Conservation (phyloP, 306 rosid genomes). For the Nissolia schottii region DNA sequence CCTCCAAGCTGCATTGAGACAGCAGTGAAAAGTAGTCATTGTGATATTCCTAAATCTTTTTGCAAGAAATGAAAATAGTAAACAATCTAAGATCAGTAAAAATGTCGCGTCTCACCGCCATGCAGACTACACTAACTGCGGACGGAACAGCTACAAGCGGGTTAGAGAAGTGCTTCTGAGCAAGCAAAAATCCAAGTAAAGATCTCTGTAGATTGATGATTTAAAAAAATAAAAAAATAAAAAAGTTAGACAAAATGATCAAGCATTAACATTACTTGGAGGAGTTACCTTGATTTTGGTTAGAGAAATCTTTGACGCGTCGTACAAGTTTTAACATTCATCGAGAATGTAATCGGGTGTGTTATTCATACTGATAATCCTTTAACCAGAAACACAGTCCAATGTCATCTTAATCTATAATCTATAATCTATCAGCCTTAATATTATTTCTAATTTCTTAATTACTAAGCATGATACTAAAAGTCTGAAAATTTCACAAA, state of each 20-base stretch:
- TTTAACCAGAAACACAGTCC: background rate
- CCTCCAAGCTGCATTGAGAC: slow-evolving; percentile 81
- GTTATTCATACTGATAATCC: background rate
- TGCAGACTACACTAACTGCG: slow-evolving; percentile 91
- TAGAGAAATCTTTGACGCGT: background rate
- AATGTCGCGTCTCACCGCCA: slow-evolving; percentile 65
- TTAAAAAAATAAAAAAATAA: background rate
- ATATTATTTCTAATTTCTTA: background rate
- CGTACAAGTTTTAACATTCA: background rate
- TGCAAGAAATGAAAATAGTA: background rate
- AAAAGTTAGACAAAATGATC: slow-evolving; percentile 4
- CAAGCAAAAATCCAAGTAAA: slow-evolving; percentile 90
- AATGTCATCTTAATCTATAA: background rate
- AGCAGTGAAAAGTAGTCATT: background rate
- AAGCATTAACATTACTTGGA: background rate
- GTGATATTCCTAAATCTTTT: background rate
- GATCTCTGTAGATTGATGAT: slow-evolving; percentile 79
- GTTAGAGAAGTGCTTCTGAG: slow-evolving; percentile 88
- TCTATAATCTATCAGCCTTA: background rate
- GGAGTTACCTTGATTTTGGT: background rate
- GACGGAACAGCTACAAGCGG: slow-evolving; percentile 94
- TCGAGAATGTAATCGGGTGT: background rate
- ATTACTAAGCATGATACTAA: background rate
- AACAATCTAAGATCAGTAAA: background rate
- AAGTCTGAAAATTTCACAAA: background rate